Base-by-base conservation (phyloP, 2,329 filamentous ascomycete genomes). In the Colletotrichum phormii region DNA sequence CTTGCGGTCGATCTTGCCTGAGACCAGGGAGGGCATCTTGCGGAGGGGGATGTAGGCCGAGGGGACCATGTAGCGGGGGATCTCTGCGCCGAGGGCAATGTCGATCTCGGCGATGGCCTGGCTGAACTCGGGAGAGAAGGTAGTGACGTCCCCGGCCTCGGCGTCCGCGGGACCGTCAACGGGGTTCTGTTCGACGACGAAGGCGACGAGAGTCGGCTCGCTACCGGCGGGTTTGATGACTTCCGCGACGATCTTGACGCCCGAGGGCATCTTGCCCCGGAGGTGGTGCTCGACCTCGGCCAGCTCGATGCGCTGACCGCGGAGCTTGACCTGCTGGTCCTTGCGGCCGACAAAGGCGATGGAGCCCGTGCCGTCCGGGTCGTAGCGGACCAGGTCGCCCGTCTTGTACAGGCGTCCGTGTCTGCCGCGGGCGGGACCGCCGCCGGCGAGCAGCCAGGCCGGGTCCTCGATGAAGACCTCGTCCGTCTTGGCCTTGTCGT, bases 291-390 rank as follows among this genome's bases (percentile, higher is more conserved):
- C 87, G 7, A 89, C 86, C 75, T 89, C 87, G 1, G 85, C 84
- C 24, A 91, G 84, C 80, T 91, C 93, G 64, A 92, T 87, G 67
- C 91, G 84, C 75, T 89, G 91, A 31, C 93, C 93, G 12, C 87
- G 85, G 33, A 93, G 82, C 80, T 94, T 94, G 67, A 92, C 88
- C 79, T 92, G 91, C n/a, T 88, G 88, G 76, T 93, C 92, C 75
- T 90, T 91, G 61, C 92, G 86, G 18, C 91, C 90, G 51, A 91
- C 83, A 72, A 90, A 91, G 9, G 86, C 80, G 51, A 92, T 85
- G 7, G 84, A 84, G 0, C 88, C 87, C 46, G 89, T 85, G 1
- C 87, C 86, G 62, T 91, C 86, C 0, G 81, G 78, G 55, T 88
- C 84, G 67, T 90, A 89, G 31, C 83, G 84, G 1, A 88, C 89